phyloP scores from a whole-genome alignment of 306 rosid species.

The Quercus mongolica region DNA sequence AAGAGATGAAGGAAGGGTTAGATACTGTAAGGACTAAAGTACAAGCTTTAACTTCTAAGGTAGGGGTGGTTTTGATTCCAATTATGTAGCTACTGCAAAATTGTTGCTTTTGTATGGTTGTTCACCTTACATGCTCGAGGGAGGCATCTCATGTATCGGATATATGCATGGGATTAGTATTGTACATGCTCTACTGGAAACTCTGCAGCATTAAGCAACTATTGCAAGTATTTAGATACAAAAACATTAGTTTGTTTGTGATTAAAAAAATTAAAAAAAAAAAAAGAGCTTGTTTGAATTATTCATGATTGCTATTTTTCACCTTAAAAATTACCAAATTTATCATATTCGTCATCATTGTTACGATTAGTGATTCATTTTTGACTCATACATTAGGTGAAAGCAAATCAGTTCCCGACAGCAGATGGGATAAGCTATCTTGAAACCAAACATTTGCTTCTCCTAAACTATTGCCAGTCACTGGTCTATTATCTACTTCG shows the following conservation, averaged over 20 bases:
- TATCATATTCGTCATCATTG: background rate
- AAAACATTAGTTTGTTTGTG: background rate
- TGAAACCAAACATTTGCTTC: conserved; percentile 81
- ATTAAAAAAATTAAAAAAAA: no score
- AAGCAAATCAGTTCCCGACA: conserved; percentile 55
- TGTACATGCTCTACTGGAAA: no score
- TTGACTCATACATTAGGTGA: conserved; percentile 46
- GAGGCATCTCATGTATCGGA: no score
- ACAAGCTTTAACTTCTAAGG: conserved; percentile 68
- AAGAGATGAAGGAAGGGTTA: conserved; percentile 83
- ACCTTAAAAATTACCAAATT: background rate
- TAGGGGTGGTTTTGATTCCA: background rate
- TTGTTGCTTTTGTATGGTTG: background rate
- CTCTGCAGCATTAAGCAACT: background rate
- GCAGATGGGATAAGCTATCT: conserved; percentile 81
- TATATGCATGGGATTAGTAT: no score
- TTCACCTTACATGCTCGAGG: background rate
- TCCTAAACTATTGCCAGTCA: conserved; percentile 75
- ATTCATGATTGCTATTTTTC: background rate
- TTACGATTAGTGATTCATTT: background rate
- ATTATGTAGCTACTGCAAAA: background rate
- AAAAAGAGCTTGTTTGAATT: background rate
- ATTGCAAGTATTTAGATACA: background rate
- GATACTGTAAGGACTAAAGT: conserved; percentile 58
- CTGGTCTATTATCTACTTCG: conserved; percentile 76